A percentile compares a stretch with the other conserved stretches of the same genome.
phyloP scores from a whole-genome alignment of 352 stramenopile genomes.

The Phytophthora ramorum region DNA sequence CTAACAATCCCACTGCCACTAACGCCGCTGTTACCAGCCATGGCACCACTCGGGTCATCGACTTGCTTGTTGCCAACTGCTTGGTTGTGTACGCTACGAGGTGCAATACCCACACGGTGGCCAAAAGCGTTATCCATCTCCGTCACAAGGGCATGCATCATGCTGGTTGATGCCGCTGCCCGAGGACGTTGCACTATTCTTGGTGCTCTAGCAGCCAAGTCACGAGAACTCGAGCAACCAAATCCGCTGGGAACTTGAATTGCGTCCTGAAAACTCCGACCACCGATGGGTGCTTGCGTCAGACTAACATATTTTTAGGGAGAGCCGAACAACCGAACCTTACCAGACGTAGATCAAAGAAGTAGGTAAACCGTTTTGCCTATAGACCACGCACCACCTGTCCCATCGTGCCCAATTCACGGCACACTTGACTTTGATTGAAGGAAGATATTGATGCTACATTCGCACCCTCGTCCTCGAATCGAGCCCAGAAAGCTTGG shows the following conservation, averaged over 20 bases:
- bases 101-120: conserved; percentile 4
- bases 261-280: conserved; percentile 10
- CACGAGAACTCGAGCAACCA: not conserved
- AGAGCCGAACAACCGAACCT: conserved; percentile 1
- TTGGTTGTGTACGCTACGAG: not conserved
- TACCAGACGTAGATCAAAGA: not conserved
- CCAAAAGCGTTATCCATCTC: conserved; percentile 22
- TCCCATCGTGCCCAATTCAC: conserved; percentile 1
- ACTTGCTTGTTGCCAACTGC: conserved; percentile 2
- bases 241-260: conserved; percentile 4
- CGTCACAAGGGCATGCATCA: not conserved
- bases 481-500: conserved; percentile 7
- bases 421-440: conserved; percentile 23
- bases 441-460: conserved; percentile 15
- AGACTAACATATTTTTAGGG: conserved; percentile 6
- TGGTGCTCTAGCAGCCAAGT: conserved; percentile 3
- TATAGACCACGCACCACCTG: conserved; percentile 1
- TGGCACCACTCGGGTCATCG: conserved; percentile 21
- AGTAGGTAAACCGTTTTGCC: conserved; percentile 3
- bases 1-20: conserved; percentile 8
- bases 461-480: conserved; percentile 18
- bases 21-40: conserved; percentile 18
- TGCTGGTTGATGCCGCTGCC: not conserved
- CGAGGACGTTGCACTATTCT: conserved; percentile 25
- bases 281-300: not conserved